Percentiles rank a stretch among this genome's conserved stretches.
These are phyloP conservation scores for Epichloe gansuensis DNA, from an alignment of 2,329 filamentous ascomycete genomes.

Conservation along the genomic window DNA sequence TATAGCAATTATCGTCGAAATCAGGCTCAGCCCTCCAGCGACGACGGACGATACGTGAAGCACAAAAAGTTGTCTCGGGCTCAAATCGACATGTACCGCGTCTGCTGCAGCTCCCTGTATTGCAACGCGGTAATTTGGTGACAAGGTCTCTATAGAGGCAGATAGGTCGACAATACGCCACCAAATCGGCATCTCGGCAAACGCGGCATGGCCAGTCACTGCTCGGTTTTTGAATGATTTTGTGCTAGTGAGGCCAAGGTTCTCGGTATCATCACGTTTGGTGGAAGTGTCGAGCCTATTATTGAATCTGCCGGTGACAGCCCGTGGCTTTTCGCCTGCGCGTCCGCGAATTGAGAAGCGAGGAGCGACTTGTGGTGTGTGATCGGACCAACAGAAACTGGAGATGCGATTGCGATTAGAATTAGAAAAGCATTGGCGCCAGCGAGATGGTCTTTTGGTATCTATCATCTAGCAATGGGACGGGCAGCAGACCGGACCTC, in stretches of 20 bases:
- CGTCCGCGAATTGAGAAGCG: not conserved
- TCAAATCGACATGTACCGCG: not conserved
- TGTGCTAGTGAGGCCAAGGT: not conserved
- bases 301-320: not conserved
- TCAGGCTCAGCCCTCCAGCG: conserved; percentile 39
- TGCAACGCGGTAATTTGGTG: not conserved
- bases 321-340: not conserved
- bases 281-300: not conserved
- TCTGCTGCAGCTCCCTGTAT: not conserved
- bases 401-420: not conserved
- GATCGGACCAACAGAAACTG: not conserved
- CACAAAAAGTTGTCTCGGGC: not conserved
- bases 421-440: not conserved
- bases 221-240: not conserved
- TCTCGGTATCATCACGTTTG: not conserved
- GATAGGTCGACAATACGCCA: conserved; percentile 1
- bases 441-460: not conserved
- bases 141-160: not conserved
- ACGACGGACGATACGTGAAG: conserved; percentile 23
- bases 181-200: conserved; percentile 1
- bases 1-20: conserved; percentile 41
- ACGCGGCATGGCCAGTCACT: not conserved
- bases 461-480: not conserved
- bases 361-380: not conserved
- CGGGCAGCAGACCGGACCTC: not conserved